Evolutionary conservation across 345 rosid genomes (phyloP), one percentile per base, ranked within the genome.

Genomic region (Eucalyptus leucophloia): DNA sequence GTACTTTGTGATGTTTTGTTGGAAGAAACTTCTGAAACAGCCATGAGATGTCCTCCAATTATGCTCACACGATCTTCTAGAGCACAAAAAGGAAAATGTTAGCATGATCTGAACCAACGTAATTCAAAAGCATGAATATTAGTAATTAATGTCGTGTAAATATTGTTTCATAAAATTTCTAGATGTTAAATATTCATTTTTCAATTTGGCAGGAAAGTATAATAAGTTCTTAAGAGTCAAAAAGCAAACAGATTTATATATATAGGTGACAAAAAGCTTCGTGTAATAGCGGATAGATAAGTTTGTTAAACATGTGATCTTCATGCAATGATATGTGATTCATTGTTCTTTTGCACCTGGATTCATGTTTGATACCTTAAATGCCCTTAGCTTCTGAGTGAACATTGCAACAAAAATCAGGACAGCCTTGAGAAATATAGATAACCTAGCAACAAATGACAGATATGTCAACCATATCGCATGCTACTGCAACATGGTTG

Each of bases 61-160:
- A 97, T 90, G 92, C 91, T 92, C 93, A 95, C 89, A 37, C 96
- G 97, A 90, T 95, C 97, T 97, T 95, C 94, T 93, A 92, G 93
- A 93, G 72, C 49, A 26, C 37, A 28, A 30, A 47, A 40, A 44
- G 18, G 89, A 88, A 88, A 23, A 40, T 77, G 16, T 77, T 77
- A 40, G 28, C 85, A 77, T 77, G 85, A 77, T 40, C 85, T 23
- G 85, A 77, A 40, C 87, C 62, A 86, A 49, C 34, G 44, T 50
- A 19, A 16, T 49, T 49, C 54, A 86, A 50, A 86, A n/a, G 60
- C 62, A n/a, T 86, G 51, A 30, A 17, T 11, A 50, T 54, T 47
- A 17, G 60, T 12, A 49, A 86, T 54, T 54, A n/a, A 50, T 50
- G 44, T 50, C 4, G 1, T 10, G 62, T 50, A 17, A 15, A 86